Conservation (phyloP, 2,329 filamentous ascomycete species). For the Sordariomycetes sp. region DNA sequence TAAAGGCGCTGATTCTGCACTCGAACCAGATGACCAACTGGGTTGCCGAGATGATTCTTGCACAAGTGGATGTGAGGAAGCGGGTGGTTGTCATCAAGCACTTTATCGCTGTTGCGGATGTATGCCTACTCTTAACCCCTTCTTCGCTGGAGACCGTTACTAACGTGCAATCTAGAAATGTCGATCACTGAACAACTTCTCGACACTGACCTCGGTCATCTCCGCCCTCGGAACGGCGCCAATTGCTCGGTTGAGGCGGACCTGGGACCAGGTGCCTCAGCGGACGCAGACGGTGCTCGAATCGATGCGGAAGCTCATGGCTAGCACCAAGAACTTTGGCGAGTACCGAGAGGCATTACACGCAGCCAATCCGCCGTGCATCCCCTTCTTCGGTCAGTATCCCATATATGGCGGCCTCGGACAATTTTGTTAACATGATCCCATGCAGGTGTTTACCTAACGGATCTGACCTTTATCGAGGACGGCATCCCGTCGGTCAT, state of each 20-base stretch:
- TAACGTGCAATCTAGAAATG: constrained; percentile 58
- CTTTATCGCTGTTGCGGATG: constrained; percentile 91
- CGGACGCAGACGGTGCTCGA: constrained; percentile 72
- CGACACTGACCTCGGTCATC: constrained; percentile 92
- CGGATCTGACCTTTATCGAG: constrained; percentile 95
- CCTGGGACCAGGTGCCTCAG: constrained; percentile 86
- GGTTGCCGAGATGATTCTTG: constrained; percentile 98
- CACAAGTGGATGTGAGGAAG: constrained; percentile 88
- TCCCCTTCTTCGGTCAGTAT: constrained; percentile 83
- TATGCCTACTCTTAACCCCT: constrained; percentile 30
- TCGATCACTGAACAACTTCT: constrained; percentile 87
- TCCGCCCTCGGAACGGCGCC: constrained; percentile 89
- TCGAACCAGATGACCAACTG: constrained; percentile 99
- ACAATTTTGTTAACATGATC: neutral
- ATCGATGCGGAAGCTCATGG: constrained; percentile 88
- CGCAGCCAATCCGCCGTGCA: constrained; percentile 88
- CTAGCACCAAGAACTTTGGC: constrained; percentile 94
- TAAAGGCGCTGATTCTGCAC: constrained; percentile 91
- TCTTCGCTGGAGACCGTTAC: neutral
- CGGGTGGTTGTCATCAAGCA: constrained; percentile 96
- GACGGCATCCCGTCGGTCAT: constrained; percentile 93
- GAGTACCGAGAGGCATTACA: constrained; percentile 92
- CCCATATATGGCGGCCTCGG: neutral
- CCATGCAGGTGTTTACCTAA: constrained; percentile 76
- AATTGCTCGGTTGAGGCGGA: constrained; percentile 84